Evolutionary conservation across 78 protist species (phyloP), one percentile per base, ranked within the genome.

Genomic region (Dictyostelium purpureum): DNA sequence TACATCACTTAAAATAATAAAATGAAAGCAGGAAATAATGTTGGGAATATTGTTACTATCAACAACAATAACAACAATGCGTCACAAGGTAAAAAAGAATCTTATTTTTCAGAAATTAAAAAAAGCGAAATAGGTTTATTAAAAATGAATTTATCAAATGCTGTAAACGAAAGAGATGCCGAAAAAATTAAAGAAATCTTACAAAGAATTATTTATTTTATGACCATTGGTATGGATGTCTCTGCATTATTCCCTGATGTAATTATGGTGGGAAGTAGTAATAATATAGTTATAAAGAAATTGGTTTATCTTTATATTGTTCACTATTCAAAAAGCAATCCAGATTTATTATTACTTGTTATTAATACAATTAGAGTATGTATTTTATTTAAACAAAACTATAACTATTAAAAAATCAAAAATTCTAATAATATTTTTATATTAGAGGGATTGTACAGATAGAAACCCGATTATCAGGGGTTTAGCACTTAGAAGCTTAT

Each of bases 151-250:
- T 21, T 91, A 47, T 18, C 54, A 65, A 74, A 35, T 28, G 85
- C 95, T 33, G 31, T 78, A 3, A 79, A 75, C 38, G 90, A 79
- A 79, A 45, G 91, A 54, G 87, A 92, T 73, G 49, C 78, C 1
- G 87, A 85, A 31, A 85, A 85, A 75, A 85, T 67, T 14, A 85
- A 73, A 73, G 54, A 31, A n/a, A 90, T 63, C 11, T 63, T 98
- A 57, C 94, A 98, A 82, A 67, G 87, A 19, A 97, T 97, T 7
- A 88, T 97, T 16, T 76, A 95, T 37, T 96, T 88, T 88, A 97
- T 98, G 98, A 98, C 99, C 14, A 87, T 95, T 14, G 99, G 99
- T 40, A 77, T 97, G 49, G 99, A 98, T 57, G 97, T 97, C 11
- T 95, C 99, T 12, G 10, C 81, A 2, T 85, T 98, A 61, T 97